Evolutionary conservation across 2,329 filamentous ascomycete genomes (phyloP), one percentile per base, ranked within the genome.

Genomic region (Talaromyces atroroseus): DNA sequence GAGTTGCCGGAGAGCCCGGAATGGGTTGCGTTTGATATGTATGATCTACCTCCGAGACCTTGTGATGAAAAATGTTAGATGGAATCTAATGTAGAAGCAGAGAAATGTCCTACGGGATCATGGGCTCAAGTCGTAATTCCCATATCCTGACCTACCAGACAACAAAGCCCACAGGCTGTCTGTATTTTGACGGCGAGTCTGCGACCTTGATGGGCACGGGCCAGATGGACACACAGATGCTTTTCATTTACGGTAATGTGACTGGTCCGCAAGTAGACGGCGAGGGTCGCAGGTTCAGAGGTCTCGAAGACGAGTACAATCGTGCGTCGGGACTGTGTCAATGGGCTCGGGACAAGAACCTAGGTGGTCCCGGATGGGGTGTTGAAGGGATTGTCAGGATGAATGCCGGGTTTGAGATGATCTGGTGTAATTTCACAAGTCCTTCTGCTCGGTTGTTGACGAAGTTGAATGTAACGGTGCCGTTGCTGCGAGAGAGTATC

Each of bases 71-170:
- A n/a, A n/a, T n/a, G n/a, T n/a, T n/a, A n/a, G n/a, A n/a, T n/a
- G 16, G 36, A 12, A 32, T 10, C 36, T 49, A 10, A 49, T 20
- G n/a, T n/a, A 20, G 16, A 49, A 18, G 10, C 34, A 55, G 52
- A 29, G 77, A 77, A 56, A 81, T 80, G 78, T 71, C 77, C n/a
- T 81, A 81, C 60, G 76, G 75, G 5, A 80, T 81, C 59, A 80
- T 79, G 73, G 78, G 78, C 20, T 67, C 66, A 0, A 67, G 69
- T 23, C 68, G 72, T 34, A 65, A 75, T 51, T 76, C 75, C 8
- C 73, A 75, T 57, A 68, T 81, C 67, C 68, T 80, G 38, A 79
- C 76, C 1, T 81, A 78, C 62, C 74, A 79, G 60, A 77, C 76
- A 1, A 76, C 70, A 18, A 72, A 72, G 5, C 65, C 69, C 10